Evolutionary conservation across 2,329 filamentous ascomycete genomes (phyloP).

Genomic region (Orbilia quercus): DNA sequence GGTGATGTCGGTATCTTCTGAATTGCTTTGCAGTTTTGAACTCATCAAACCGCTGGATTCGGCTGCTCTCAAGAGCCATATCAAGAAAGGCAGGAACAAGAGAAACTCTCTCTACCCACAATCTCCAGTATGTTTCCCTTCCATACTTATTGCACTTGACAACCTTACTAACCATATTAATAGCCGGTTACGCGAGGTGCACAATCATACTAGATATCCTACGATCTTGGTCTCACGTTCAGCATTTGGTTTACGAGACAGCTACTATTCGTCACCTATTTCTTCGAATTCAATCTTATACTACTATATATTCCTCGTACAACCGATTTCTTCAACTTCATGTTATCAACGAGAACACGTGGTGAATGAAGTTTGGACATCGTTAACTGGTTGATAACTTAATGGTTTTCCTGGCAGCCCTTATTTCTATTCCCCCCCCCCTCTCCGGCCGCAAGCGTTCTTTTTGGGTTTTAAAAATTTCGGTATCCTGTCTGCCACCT

Average conservation of each 20-base stretch:
- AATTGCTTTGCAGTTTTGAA: conserved; percentile 96
- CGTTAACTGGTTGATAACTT: not conserved
- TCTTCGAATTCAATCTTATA: not conserved
- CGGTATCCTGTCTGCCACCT: not conserved
- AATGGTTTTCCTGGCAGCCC: not conserved
- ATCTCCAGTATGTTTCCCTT: conserved; percentile 39
- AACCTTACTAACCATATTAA: conserved; percentile 22
- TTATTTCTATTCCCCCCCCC: no score
- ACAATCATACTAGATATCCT: conserved; percentile 45
- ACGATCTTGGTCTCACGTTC: no score
- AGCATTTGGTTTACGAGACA: no score
- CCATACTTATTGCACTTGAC: not conserved
- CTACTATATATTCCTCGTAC: not conserved
- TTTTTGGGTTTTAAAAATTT: not conserved
- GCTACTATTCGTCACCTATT: not conserved
- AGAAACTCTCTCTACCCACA: conserved; percentile 54
- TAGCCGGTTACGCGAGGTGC: conserved; percentile 40
- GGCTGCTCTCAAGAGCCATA: conserved; percentile 95
- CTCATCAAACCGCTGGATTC: conserved; percentile 95
- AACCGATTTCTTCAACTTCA: conserved; percentile 11
- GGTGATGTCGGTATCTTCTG: conserved; percentile 95
- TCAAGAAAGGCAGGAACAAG: conserved; percentile 80
- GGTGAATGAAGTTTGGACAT: conserved; percentile 14
- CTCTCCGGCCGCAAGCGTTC: conserved; percentile 8
- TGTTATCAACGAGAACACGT: conserved; percentile 3